A percentile compares a stretch with the other conserved stretches of the same genome.
Conservation (phyloP, 139 green algal species). For the Chlamydomonas sp. region DNA sequence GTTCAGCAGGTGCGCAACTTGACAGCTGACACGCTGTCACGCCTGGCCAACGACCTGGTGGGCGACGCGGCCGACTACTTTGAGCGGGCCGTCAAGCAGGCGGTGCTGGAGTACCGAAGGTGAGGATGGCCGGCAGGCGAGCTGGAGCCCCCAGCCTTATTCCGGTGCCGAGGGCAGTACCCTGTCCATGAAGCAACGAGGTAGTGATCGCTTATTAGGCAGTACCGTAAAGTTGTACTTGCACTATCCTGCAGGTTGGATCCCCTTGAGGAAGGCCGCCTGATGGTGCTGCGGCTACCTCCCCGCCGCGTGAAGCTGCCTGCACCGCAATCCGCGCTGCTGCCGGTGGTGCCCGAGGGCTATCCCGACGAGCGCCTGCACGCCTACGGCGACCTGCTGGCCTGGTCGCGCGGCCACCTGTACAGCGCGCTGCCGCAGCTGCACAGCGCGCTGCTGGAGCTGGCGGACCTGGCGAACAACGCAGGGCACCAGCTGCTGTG, state of each 20-base stretch:
- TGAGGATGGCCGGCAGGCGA: not conserved
- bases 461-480: constrained; percentile 37
- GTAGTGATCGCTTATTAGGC: no score
- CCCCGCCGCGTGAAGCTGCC: not conserved
- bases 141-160: not conserved
- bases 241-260: constrained; percentile 42
- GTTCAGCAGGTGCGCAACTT: constrained; percentile 8
- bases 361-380: not conserved
- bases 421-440: constrained; percentile 40
- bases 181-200: not conserved
- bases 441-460: constrained; percentile 28
- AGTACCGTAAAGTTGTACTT: no score
- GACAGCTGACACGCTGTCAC: not conserved
- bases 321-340: constrained; percentile 27
- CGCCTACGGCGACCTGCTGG: constrained; percentile 32
- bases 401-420: constrained; percentile 40
- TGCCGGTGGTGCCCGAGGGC: constrained; percentile 28
- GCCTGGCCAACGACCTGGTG: constrained; percentile 37
- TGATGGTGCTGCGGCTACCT: constrained; percentile 52
- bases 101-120: constrained; percentile 51
- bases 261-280: constrained; percentile 44
- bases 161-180: not conserved
- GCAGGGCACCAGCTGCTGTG: constrained; percentile 52
- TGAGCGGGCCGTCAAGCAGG: constrained; percentile 42
- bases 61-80: constrained; percentile 52